Evolutionary conservation across 257 asterid genomes (phyloP).

Genomic region (Solanum rostratum): DNA sequence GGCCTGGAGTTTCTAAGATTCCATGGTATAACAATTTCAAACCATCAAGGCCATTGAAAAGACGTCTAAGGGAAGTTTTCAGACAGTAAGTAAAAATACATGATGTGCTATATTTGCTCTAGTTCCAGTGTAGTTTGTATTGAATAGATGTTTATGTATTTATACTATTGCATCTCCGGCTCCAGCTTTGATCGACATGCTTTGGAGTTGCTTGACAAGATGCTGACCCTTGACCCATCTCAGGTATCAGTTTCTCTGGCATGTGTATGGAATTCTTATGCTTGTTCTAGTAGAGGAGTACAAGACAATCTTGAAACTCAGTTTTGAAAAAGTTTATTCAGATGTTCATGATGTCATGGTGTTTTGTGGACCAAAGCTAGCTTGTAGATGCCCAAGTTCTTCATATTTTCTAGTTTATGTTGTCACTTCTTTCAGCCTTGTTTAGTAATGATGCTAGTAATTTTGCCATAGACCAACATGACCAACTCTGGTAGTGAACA

Average conservation of each 20-base stretch:
- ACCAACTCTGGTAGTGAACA: background rate
- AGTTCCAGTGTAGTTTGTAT: background rate
- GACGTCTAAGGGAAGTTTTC: conserved; percentile 73
- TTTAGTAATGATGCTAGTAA: background rate
- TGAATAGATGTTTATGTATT: background rate
- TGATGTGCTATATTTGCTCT: background rate
- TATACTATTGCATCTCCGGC: background rate
- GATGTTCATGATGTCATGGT: background rate
- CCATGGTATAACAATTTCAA: conserved; percentile 95
- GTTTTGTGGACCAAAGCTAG: background rate
- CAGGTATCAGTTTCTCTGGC: conserved; percentile 40
- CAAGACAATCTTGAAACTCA: background rate
- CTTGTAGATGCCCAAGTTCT: background rate
- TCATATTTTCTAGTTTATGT: background rate
- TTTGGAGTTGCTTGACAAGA: conserved; percentile 74
- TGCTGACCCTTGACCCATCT: conserved; percentile 84
- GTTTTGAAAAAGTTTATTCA: background rate
- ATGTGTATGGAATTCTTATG: background rate
- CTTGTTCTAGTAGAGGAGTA: background rate
- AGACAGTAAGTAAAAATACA: conserved; percentile 49
- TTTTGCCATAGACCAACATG: background rate
- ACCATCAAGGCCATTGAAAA: conserved; percentile 81
- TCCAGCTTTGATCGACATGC: conserved; percentile 90
- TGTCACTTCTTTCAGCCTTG: background rate
- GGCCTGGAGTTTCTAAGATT: conserved; percentile 98